Percentiles rank a stretch among this genome's conserved stretches.
Conservation (phyloP, 2,329 filamentous ascomycete species). For the Didymella exigua region DNA sequence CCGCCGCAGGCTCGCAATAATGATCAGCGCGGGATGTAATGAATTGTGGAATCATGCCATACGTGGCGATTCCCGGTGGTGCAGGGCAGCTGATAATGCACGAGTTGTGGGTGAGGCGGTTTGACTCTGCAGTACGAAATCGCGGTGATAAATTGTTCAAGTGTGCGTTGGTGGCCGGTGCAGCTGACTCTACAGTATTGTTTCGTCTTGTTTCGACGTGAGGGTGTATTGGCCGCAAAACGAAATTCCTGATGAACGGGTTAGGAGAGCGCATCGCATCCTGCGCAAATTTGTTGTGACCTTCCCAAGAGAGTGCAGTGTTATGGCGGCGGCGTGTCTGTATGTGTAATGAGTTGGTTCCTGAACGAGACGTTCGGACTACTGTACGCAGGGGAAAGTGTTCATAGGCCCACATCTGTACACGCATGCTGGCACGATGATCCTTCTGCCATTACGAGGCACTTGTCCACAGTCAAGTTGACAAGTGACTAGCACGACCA, state of each 20-base stretch:
- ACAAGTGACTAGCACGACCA: background rate
- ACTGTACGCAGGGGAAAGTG: constrained; percentile 9
- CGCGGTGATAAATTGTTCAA: too few species aligned
- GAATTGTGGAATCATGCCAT: constrained; percentile 6
- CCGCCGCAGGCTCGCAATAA: background rate
- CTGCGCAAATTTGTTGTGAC: background rate
- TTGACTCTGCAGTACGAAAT: too few species aligned
- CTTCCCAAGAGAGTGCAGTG: background rate
- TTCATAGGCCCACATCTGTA: background rate
- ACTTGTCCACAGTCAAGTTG: background rate
- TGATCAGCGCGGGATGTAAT: constrained; percentile 5
- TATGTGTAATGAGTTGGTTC: background rate
- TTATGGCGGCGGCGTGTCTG: background rate
- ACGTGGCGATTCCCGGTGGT: constrained; percentile 2
- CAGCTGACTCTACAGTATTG: background rate
- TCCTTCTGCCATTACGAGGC: constrained; percentile 2
- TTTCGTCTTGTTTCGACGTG: background rate
- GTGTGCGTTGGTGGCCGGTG: constrained; percentile 1
- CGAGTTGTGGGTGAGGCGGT: background rate
- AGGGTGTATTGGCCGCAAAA: constrained; percentile 9
- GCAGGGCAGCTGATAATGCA: constrained; percentile 3
- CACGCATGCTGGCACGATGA: background rate
- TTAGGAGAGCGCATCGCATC: background rate
- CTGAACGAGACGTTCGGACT: constrained; percentile 6
- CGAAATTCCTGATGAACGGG: background rate